Base-by-base conservation (phyloP, 495 filamentous ascomycete species). In the Daldinia decipiens region DNA sequence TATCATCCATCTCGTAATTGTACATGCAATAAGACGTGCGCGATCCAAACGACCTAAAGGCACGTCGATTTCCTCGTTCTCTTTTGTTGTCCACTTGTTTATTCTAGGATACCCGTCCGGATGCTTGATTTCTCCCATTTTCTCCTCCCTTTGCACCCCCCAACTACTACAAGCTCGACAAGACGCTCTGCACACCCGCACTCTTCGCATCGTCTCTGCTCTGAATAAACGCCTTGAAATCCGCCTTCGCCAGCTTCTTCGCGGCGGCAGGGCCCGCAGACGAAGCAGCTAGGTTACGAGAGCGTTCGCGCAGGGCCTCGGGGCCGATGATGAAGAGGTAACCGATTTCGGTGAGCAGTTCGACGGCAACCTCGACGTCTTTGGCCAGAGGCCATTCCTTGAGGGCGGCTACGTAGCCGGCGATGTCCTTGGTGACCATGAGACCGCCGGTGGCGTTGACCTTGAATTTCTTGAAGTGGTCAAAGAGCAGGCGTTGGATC, bases 401-500 rank as follows among this genome's bases (percentile, higher is more conserved):
- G 50, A 98, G 83, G 24, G 96, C 83, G 52, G 93, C 88, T 5
- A 92, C 89, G 76, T 99, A 99, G 72, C 91, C 92, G 15, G 92
- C 93, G 72, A 98, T 91, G 78, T 99, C 96, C 84, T 97, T 97
- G 53, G 91, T 93, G 27, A 98, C 93, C 88, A 98, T 94, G 45
- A 99, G 85, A 0, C 93, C 95, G 52, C 96, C 96, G 0, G 94
- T 91, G 34, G 93, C 92, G 76, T 92, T 97, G 43, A 98, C 93
- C 50, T 87, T 87, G 81, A 96, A 98, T 71, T 92, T 93, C 74
- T 95, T 97, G 80, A 98, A 92, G 80, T 99, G 96, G 67, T 94
- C 92, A 57, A 98, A 87, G 19, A 99, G 83, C 2, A 95, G 83
- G 32, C 80, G 81, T 64, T 93, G 91, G 29, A 95, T 85, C 56